These are phyloP conservation scores for Ogataea pignaliae DNA, from an alignment of 805 yeast genomes.

Conservation along the genomic window DNA sequence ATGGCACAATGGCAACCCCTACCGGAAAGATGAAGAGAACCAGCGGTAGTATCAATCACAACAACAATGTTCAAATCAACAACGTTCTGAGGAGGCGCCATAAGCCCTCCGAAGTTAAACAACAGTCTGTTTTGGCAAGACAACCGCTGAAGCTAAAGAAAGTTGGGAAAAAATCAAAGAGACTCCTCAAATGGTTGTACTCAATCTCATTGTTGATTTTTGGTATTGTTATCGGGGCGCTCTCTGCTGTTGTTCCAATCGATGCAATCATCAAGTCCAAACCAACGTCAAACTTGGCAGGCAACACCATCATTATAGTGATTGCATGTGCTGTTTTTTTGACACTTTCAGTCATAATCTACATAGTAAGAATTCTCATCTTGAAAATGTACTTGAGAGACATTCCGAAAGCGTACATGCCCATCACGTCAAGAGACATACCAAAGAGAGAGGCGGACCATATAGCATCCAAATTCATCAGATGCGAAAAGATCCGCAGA, in stretches of 20 bases:
- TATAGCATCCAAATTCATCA: conserved; percentile 37
- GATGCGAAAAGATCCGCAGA: conserved; percentile 38
- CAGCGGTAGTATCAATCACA: background rate
- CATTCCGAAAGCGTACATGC: conserved; percentile 75
- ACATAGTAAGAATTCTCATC: conserved; percentile 55
- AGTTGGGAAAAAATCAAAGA: conserved; percentile 18
- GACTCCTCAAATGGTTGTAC: conserved; percentile 37
- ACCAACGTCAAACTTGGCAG: conserved; percentile 52
- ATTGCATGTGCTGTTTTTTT: conserved; percentile 63
- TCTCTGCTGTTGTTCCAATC: conserved; percentile 69
- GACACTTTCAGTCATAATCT: conserved; percentile 44
- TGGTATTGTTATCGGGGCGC: conserved; percentile 43
- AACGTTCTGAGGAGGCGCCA: conserved; percentile 8
- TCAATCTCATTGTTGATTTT: conserved; percentile 40
- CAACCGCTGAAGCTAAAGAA: conserved; percentile 10
- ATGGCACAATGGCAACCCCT: no score
- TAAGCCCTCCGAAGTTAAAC: background rate
- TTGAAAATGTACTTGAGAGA: conserved; percentile 59
- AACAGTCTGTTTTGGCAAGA: conserved; percentile 8
- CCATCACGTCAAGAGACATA: conserved; percentile 56
- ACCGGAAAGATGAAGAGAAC: no score
- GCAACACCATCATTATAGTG: conserved; percentile 78
- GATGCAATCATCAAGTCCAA: conserved; percentile 67
- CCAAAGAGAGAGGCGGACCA: conserved; percentile 41
- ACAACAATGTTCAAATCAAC: background rate